These are phyloP conservation scores for Calocera cornea DNA, from an alignment of 768 basidiomycete species.

Conservation along the genomic window DNA sequence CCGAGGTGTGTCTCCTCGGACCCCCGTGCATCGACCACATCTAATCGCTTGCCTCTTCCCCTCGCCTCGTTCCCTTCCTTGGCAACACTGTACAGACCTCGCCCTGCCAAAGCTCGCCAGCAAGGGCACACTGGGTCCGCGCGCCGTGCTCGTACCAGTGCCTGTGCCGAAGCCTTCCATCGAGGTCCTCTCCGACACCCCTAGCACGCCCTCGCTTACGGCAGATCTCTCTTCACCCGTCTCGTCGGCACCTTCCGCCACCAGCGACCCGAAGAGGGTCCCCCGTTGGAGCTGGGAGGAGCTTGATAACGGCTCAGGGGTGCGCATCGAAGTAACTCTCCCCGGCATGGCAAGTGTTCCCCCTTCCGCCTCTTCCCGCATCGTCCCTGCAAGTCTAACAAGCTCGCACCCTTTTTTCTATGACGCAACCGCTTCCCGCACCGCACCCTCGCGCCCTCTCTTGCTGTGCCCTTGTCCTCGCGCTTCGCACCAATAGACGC, in stretches of 20 bases:
- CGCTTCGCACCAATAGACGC: not conserved
- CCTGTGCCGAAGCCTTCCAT: not conserved
- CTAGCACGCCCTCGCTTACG: not conserved
- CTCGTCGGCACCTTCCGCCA: not conserved
- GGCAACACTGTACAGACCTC: not conserved
- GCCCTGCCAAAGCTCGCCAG: not conserved
- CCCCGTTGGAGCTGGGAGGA: not conserved
- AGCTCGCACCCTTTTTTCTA: not conserved
- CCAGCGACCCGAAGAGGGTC: not conserved
- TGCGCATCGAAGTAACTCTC: not conserved
- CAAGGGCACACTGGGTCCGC: not conserved
- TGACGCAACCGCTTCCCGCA: not conserved
- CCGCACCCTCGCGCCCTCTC: not conserved
- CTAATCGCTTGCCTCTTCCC: not conserved
- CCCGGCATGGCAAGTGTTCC: not conserved
- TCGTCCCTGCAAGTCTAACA: constrained; percentile 5
- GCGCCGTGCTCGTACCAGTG: not conserved
- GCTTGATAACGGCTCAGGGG: not conserved
- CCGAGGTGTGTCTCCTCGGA: constrained; percentile 11
- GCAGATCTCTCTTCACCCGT: not conserved
- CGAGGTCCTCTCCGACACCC: not conserved
- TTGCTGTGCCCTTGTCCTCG: not conserved
- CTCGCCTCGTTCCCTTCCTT: not conserved
- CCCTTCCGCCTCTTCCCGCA: not conserved
- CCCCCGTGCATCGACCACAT: not conserved